phyloP scores from a whole-genome alignment of 2,329 filamentous ascomycete species.

The Monilinia laxa region DNA sequence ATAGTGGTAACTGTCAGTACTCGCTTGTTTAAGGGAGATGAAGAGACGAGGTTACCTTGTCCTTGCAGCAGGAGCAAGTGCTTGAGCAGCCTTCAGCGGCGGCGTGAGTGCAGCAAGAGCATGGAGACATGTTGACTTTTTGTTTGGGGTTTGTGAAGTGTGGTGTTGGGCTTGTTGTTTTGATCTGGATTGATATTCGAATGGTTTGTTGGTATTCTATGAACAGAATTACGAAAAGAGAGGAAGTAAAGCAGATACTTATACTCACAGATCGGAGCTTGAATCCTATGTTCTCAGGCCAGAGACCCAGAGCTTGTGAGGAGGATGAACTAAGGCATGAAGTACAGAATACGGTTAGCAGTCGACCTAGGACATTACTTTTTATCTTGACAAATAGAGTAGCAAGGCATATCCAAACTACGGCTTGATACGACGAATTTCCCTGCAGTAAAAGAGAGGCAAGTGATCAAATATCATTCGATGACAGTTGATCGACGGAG shows the following conservation, averaged over 20 bases:
- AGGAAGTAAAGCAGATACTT: slow-evolving; percentile 14
- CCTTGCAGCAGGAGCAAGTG: slow-evolving; percentile 15
- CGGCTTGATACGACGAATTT: background rate
- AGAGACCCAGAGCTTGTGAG: background rate
- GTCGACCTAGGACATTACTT: background rate
- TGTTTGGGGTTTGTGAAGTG: background rate
- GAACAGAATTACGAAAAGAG: background rate
- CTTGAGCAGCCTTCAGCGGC: slow-evolving; percentile 7
- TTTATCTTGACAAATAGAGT: slow-evolving; percentile 5
- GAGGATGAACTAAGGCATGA: background rate
- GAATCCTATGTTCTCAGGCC: background rate
- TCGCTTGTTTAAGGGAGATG: background rate
- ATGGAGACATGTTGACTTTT: slow-evolving; percentile 12
- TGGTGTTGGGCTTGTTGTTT: background rate
- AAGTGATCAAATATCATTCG: slow-evolving; percentile 9
- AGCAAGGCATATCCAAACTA: background rate
- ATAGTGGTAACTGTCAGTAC: background rate
- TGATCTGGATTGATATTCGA: background rate
- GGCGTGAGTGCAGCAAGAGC: slow-evolving; percentile 18
- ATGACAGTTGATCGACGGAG: background rate
- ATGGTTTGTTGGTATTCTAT: background rate
- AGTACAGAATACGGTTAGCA: background rate
- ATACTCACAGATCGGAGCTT: background rate
- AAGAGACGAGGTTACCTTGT: slow-evolving; percentile 5
- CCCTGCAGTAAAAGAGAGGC: slow-evolving; percentile 5